phyloP scores from a whole-genome alignment of 2,329 filamentous ascomycete genomes.

The Botrytis galanthina region DNA sequence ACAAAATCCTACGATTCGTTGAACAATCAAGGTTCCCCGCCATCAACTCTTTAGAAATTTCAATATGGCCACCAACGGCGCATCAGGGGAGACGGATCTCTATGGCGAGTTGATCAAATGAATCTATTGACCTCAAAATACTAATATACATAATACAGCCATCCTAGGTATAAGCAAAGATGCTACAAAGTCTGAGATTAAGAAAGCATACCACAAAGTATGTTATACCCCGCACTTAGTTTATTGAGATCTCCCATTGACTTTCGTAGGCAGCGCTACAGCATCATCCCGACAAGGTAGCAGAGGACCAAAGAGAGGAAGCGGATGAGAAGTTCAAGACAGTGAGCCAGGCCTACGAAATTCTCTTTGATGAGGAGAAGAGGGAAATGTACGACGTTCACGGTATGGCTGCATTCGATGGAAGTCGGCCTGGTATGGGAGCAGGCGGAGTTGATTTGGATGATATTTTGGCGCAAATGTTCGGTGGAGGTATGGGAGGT shows the following conservation, averaged over 20 bases:
- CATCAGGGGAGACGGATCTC: slow-evolving; percentile 52
- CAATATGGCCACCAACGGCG: slow-evolving; percentile 36
- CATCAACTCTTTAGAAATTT: slow-evolving; percentile 18
- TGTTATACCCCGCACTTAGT: slow-evolving; percentile 23
- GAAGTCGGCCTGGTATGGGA: slow-evolving; percentile 60
- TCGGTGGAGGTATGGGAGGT: slow-evolving; percentile 49
- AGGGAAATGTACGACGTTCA: slow-evolving; percentile 88
- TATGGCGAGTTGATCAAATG: slow-evolving; percentile 49
- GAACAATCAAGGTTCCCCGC: slow-evolving; percentile 6
- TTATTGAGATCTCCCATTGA: slow-evolving; percentile 27
- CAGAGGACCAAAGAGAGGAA: slow-evolving; percentile 77
- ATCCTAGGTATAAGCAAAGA: slow-evolving; percentile 72
- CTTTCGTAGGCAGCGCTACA: slow-evolving; percentile 69
- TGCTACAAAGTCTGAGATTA: slow-evolving; percentile 78
- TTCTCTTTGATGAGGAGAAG: slow-evolving; percentile 93
- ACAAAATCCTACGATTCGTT: neutral
- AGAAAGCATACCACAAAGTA: slow-evolving; percentile 95
- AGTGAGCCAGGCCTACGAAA: slow-evolving; percentile 93
- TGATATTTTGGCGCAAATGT: slow-evolving; percentile 92
- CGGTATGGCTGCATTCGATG: slow-evolving; percentile 94
- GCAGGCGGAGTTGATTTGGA: slow-evolving; percentile 77
- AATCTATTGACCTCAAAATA: slow-evolving; percentile 4
- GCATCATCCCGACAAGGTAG: slow-evolving; percentile 94
- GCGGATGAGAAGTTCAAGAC: slow-evolving; percentile 92
- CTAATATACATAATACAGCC: slow-evolving; percentile 52